phyloP scores from a whole-genome alignment of 306 rosid species.

The Cucurbita pepo region DNA sequence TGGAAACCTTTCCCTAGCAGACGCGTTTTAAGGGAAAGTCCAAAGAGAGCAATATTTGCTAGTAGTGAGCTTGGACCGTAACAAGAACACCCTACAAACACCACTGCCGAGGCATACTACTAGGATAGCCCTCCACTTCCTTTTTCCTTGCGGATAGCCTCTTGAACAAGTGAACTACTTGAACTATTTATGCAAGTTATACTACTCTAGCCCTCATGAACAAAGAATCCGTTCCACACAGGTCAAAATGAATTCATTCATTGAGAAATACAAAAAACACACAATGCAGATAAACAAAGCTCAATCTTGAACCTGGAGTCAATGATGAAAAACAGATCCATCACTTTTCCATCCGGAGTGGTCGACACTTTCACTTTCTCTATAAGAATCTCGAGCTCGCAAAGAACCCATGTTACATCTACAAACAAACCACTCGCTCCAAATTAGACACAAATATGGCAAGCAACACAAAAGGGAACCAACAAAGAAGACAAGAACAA shows the following conservation, averaged over 20 bases:
- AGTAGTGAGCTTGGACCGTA: too few relatives aligned
- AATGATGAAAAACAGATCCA: slow-evolving; percentile 85
- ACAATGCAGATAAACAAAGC: not conserved
- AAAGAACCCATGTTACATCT: slow-evolving; percentile 86
- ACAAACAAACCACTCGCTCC: slow-evolving; percentile 4
- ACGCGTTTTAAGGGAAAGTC: too few relatives aligned
- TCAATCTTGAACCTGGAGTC: slow-evolving; percentile 49
- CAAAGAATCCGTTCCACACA: not conserved
- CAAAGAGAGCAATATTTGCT: too few relatives aligned
- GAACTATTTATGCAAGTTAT: not conserved
- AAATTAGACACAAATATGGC: not conserved
- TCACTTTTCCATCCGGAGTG: slow-evolving; percentile 88
- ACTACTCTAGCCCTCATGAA: not conserved
- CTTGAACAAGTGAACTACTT: not conserved
- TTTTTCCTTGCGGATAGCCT: not conserved
- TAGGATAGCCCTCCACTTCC: not conserved
- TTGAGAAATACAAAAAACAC: not conserved
- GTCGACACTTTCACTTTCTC: slow-evolving; percentile 89
- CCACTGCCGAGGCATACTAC: not conserved
- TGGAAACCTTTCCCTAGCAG: too few relatives aligned
- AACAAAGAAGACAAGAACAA: not conserved
- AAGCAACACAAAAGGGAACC: not conserved
- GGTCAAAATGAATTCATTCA: not conserved
- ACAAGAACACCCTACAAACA: not conserved
- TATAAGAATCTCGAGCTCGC: slow-evolving; percentile 68